Conservation (phyloP, 2,329 filamentous ascomycete species). For the Furcasterigmium sp. region DNA sequence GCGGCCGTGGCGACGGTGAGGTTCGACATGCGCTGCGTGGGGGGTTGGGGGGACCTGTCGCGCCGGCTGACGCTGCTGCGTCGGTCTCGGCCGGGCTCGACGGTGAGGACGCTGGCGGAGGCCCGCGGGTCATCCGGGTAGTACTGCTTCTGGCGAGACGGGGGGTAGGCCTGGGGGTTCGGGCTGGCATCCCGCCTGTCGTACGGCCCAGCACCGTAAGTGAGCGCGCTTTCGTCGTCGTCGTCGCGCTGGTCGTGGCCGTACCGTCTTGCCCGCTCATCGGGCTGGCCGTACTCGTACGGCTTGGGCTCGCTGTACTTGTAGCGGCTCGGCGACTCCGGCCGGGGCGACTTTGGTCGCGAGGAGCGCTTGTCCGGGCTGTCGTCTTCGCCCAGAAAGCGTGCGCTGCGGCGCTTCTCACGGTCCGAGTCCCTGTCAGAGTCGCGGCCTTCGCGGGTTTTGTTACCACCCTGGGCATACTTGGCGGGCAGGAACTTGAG, state of each 20-base stretch:
- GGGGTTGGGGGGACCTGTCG: conserved; percentile 42
- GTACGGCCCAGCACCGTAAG: conserved; percentile 10
- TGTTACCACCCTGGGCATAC: conserved; percentile 31
- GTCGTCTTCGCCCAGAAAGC: conserved; percentile 22
- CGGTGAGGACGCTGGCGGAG: conserved; percentile 35
- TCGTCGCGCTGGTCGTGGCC: conserved; percentile 17
- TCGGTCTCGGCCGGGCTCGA: conserved; percentile 28
- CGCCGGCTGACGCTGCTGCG: conserved; percentile 28
- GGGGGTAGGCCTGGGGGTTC: background rate
- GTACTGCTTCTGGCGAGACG: conserved; percentile 18
- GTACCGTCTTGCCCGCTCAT: conserved; percentile 10
- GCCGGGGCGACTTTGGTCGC: conserved; percentile 9
- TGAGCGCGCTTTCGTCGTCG: conserved; percentile 15
- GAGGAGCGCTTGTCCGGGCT: conserved; percentile 32
- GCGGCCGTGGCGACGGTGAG: conserved; percentile 42
- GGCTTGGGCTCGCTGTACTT: conserved; percentile 21
- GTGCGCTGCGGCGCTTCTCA: conserved; percentile 18
- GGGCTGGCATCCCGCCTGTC: background rate
- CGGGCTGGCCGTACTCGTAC: conserved; percentile 19
- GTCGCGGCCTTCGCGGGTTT: conserved; percentile 10
- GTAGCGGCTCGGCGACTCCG: conserved; percentile 11
- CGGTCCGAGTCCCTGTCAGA: conserved; percentile 16
- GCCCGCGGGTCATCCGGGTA: conserved; percentile 29
- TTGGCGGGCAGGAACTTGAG: conserved; percentile 42
- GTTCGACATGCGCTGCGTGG: conserved; percentile 44